A percentile compares a stretch with the other conserved stretches of the same genome.
Evolutionary conservation across 768 basidiomycete genomes (phyloP).

Genomic region (Gymnopilus dilepis): DNA sequence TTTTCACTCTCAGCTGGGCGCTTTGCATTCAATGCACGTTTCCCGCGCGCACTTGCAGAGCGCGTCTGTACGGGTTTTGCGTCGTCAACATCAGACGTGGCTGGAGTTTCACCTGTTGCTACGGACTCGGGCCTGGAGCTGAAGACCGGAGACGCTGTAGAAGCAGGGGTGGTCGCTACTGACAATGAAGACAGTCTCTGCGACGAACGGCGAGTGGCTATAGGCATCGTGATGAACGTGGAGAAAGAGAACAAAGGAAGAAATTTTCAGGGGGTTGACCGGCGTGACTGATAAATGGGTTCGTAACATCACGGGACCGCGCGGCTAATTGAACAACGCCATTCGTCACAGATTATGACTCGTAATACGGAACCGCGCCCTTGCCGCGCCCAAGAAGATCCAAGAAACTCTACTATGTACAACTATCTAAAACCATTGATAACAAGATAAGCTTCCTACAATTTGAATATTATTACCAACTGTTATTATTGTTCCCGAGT

Average conservation of each 20-base stretch:
- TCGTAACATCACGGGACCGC: constrained; percentile 38
- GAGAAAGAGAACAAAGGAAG: constrained; percentile 26
- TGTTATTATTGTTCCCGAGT: constrained; percentile 1
- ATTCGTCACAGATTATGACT: constrained; percentile 1
- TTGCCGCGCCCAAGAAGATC: too few species aligned
- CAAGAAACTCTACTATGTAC: too few species aligned
- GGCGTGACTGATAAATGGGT: constrained; percentile 37
- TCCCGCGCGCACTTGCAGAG: constrained; percentile 26
- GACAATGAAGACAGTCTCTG: constrained; percentile 34
- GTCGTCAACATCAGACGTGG: constrained; percentile 53
- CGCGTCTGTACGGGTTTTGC: constrained; percentile 20
- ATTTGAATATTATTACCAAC: not conserved
- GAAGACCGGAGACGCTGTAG: constrained; percentile 55
- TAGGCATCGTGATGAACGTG: constrained; percentile 32
- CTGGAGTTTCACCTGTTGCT: constrained; percentile 51
- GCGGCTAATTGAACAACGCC: constrained; percentile 14
- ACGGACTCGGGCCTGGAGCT: constrained; percentile 51
- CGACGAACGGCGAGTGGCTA: constrained; percentile 39
- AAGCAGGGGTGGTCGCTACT: constrained; percentile 42
- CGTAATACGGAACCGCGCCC: too few species aligned
- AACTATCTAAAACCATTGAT: too few species aligned
- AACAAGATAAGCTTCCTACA: not conserved
- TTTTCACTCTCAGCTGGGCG: constrained; percentile 30
- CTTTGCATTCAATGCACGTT: constrained; percentile 25
- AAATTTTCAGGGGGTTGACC: constrained; percentile 26